These are phyloP conservation scores for Sordaria brevicollis DNA, from an alignment of 495 filamentous ascomycete species.

Conservation along the genomic window DNA sequence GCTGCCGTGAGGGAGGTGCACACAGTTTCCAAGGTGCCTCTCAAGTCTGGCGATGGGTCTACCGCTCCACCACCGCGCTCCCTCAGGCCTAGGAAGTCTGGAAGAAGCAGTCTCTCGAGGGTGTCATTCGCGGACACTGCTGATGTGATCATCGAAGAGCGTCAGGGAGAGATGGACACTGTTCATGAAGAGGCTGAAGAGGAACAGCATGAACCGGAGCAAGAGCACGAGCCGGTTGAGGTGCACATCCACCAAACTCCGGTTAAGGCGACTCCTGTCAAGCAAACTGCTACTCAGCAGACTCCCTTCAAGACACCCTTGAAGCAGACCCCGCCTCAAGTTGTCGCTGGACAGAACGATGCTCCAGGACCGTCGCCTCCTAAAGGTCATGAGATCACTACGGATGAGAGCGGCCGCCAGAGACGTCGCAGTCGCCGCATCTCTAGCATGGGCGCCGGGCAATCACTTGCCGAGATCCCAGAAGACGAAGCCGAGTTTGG, in stretches of 20 bases:
- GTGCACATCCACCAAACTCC: slow-evolving; percentile 8
- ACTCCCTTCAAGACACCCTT: not conserved
- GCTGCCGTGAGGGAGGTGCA: slow-evolving; percentile 37
- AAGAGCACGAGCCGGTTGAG: slow-evolving; percentile 7
- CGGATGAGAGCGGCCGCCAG: not conserved
- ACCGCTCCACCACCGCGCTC: slow-evolving; percentile 33
- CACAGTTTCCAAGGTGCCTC: slow-evolving; percentile 66
- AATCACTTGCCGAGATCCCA: not conserved
- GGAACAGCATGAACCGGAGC: slow-evolving; percentile 9
- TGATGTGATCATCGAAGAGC: not conserved
- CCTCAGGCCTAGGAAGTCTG: not conserved
- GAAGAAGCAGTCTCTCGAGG: slow-evolving; percentile 38
- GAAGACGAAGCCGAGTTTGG: not conserved
- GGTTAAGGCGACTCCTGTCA: not conserved
- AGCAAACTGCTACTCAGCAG: not conserved
- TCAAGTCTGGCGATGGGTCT: slow-evolving; percentile 56
- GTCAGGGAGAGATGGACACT: not conserved
- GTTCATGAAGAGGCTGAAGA: slow-evolving; percentile 16
- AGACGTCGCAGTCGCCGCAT: not conserved
- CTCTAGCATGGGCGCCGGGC: not conserved
- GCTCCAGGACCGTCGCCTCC: not conserved
- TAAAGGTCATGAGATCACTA: not conserved
- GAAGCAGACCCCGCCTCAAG: not conserved
- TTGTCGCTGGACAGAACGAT: not conserved
- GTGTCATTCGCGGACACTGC: slow-evolving; percentile 6